Evolutionary conservation across 2,329 filamentous ascomycete genomes (phyloP), one percentile per base, ranked within the genome.

Genomic region (Sporothrix brasiliensis): DNA sequence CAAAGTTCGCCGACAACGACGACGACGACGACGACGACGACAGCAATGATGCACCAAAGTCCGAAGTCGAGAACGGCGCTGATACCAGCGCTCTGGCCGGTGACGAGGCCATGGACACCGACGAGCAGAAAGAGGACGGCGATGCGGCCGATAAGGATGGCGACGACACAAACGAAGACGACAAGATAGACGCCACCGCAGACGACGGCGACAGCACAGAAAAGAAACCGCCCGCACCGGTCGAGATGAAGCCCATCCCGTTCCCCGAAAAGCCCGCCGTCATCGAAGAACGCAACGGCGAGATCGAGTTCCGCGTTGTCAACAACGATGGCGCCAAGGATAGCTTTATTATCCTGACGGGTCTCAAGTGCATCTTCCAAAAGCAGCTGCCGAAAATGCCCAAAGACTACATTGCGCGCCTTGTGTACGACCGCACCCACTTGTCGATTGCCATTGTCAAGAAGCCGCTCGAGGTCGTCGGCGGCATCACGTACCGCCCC

Each of bases 321-420:
- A 98, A 98, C 84, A 99, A 99, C 78, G 95, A 99, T 78, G 91
- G 92, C 76, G 86, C 89, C 50, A 88, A 91, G 74, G 93, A 97
- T 77, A 96, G 92, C 77, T 89, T 94, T 74, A 96, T 98, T 77
- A 96, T 99, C 75, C 85, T 99, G 71, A 97, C 94, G 0, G 95
- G 95, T 16, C 84, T 99, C 69, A 99, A 98, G 79, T 97, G 94
- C 78, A 96, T 99, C 74, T 98, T 99, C 77, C 95, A 99, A 79
- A 98, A 98, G 76, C 95, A 99, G 78, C 85, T 99, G 6, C 95
- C 95, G 0, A 98, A 98, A 81, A 99, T 99, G 95, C 95, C 95
- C 16, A 97, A 98, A 80, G 95, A 98, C 78, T 99, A 99, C 79
- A 98, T 99, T 76, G 95, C 95, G 4, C 92, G 95, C 52, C 88